Evolutionary conservation across 2,329 filamentous ascomycete genomes (phyloP), one percentile per base, ranked within the genome.

Genomic region (Ilyonectria destructans): DNA sequence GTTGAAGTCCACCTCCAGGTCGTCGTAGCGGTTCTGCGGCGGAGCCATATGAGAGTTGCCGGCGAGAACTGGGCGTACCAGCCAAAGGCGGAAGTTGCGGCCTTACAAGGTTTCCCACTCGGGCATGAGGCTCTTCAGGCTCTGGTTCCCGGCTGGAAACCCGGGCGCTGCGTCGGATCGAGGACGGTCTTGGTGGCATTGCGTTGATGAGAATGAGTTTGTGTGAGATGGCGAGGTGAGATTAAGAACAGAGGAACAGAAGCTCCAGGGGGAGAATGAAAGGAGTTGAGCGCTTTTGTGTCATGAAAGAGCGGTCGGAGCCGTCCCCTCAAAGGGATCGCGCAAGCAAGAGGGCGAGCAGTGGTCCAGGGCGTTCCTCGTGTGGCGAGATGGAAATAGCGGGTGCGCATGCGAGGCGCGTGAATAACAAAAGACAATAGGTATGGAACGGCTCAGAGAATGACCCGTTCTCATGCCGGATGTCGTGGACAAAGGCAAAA

Each of bases 11-110:
- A 68, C 67, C 59, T 54, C 65, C 68, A 40, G 67, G 56, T 67
- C 75, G 69, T 40, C 77, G 76, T 19, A 71, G 70, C 2, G 81
- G 81, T 57, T 83, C 81, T 33, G 70, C 76, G n/a, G 64, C 79
- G 37, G 81, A 79, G 37, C 81, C 81, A 70, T 83, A 83, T 1
- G 80, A 77, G 63, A 82, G 82, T 67, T 82, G 80, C 45, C 80
- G 75, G 33, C 80, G 75, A 12, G 79, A 75, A 51, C 79, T 81
- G 6, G 81, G 80, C 0, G 81, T 82, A 4, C 78, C 81, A 40
- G 67, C 52, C 5, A 80, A 64, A 4, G 56, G 19, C 1, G 77
- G 76, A 13, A 77, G 57, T 10, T 73, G 66, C 15, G 75, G 75
- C 13, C 71, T 64, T 17, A 70, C 62, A 33, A 77, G 33, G 2